Evolutionary conservation across 257 asterid species (phyloP), one percentile per base, ranked within the genome.

Genomic region (Lavandula angustifolia): DNA sequence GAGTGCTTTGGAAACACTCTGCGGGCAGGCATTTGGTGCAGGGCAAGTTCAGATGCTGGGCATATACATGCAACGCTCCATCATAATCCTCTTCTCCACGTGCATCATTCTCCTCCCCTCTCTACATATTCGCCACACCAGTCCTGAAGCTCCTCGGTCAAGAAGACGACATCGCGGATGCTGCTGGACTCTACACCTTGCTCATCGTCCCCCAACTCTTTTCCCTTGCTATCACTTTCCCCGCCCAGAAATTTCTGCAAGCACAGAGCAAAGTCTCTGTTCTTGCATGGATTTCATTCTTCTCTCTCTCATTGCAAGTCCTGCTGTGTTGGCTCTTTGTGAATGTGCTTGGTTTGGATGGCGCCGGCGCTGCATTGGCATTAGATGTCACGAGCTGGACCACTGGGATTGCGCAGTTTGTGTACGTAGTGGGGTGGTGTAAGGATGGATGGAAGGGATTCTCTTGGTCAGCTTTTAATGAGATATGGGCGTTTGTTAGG

Each of bases 1-100:
- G 32, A 87, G 97, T 70, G 97, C 96, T 42, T 87, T 91, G 4
- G 97, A 91, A 81, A 91, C 97, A 9, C 78, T 87, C 3, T 85
- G 96, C 54, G 97, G 96, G 14, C 97, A 91, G 52, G 92, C 97
- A 37, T 87, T 79, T 35, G 97, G 97, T 11, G 96, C 96, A 0
- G 89, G 91, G 10, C 86, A 87, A 72, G 79, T 82, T 50, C 87
- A 87, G 57, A 74, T 84, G 96, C 96, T 91, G 0, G 96, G 97
- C 5, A 16, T 84, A 32, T 87, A 91, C 60, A 76, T 88, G 87
- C 97, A 91, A 62, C 86, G 96, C 34, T 91, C 97, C 0, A 79
- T 82, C 49, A 68, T 87, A 13, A 85, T 91, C 65, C 85, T 82
- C 27, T 63, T 77, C 0, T 74, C 69, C 3, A 76, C 91, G 31